These are phyloP conservation scores for Tricholoma hemisulphureum DNA, from an alignment of 768 basidiomycete species.

Conservation along the genomic window DNA sequence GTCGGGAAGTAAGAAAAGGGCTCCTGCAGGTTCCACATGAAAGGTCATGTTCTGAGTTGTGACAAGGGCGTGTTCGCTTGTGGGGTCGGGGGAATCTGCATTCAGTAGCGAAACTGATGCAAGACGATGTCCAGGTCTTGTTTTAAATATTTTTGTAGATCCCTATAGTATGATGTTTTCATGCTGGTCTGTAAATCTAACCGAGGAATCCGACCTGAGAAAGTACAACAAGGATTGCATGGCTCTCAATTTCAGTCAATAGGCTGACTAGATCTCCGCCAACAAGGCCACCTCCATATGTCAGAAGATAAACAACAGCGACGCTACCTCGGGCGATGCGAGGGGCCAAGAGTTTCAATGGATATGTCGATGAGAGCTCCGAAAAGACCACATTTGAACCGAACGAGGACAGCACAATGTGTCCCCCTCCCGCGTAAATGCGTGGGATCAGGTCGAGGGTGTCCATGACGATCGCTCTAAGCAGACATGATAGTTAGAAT, in stretches of 20 bases:
- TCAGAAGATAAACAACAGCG: constrained; percentile 74
- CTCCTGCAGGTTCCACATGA: constrained; percentile 46
- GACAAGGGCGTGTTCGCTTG: constrained; percentile 7
- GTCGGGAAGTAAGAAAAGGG: constrained; percentile 83
- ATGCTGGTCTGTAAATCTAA: not conserved
- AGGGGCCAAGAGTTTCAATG: constrained; percentile 85
- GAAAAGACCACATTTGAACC: constrained; percentile 63
- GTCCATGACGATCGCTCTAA: constrained; percentile 11
- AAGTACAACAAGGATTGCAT: constrained; percentile 65
- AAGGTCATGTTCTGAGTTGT: constrained; percentile 70
- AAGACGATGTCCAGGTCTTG: constrained; percentile 57
- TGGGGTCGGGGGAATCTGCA: not conserved
- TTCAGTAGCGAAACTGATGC: constrained; percentile 32
- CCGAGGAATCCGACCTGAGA: constrained; percentile 64
- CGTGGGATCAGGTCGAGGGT: constrained; percentile 19
- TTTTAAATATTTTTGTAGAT: constrained; percentile 93
- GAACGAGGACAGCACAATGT: constrained; percentile 52
- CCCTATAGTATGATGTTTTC: constrained; percentile 50
- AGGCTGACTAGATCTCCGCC: constrained; percentile 76
- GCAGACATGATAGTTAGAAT: constrained; percentile 2
- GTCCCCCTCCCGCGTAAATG: constrained; percentile 51
- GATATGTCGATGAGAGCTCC: constrained; percentile 77
- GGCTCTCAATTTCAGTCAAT: constrained; percentile 54
- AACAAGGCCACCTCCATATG: constrained; percentile 91
- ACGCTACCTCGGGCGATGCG: constrained; percentile 47